Conservation (phyloP, 106 monocot species). For the Dioscorea alata region DNA sequence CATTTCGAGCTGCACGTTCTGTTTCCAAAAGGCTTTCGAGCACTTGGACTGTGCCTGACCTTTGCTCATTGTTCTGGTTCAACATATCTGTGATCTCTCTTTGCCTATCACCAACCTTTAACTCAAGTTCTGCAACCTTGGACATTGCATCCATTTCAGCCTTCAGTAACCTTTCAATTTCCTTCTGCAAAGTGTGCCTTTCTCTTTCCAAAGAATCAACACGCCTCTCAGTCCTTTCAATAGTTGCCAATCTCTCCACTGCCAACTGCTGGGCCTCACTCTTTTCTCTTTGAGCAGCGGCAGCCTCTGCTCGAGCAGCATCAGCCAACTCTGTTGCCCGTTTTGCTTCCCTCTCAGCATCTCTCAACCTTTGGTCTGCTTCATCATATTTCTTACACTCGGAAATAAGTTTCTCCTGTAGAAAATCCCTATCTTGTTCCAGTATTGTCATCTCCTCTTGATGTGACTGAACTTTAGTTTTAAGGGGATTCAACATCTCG, state of each 20-base stretch:
- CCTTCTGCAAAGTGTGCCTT: constrained; percentile 32
- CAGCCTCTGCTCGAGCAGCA: constrained; percentile 54
- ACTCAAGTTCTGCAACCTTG: constrained; percentile 59
- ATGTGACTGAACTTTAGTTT: constrained; percentile 39
- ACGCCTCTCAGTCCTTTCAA: constrained; percentile 66
- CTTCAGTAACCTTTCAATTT: constrained; percentile 34
- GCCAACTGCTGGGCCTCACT: constrained; percentile 66
- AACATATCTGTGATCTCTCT: constrained; percentile 79
- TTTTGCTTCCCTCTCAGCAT: constrained; percentile 75
- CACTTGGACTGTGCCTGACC: constrained; percentile 93
- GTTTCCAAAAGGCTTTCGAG: constrained; percentile 78
- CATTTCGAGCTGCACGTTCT: constrained; percentile 64
- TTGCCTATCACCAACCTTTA: constrained; percentile 69
- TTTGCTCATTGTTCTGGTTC: constrained; percentile 76
- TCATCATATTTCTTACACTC: constrained; percentile 83
- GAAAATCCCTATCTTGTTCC: constrained; percentile 81
- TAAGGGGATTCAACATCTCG: constrained; percentile 50
- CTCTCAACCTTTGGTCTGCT: constrained; percentile 53
- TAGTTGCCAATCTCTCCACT: constrained; percentile 62
- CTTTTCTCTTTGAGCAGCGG: constrained; percentile 74
- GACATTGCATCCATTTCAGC: constrained; percentile 55
- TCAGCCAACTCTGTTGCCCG: constrained; percentile 74
- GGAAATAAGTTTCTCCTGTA: constrained; percentile 72
- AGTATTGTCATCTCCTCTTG: constrained; percentile 61
- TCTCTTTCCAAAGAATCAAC: constrained; percentile 70